Evolutionary conservation across 352 stramenopile species (phyloP).

Genomic region (Phytophthora palmivora): DNA sequence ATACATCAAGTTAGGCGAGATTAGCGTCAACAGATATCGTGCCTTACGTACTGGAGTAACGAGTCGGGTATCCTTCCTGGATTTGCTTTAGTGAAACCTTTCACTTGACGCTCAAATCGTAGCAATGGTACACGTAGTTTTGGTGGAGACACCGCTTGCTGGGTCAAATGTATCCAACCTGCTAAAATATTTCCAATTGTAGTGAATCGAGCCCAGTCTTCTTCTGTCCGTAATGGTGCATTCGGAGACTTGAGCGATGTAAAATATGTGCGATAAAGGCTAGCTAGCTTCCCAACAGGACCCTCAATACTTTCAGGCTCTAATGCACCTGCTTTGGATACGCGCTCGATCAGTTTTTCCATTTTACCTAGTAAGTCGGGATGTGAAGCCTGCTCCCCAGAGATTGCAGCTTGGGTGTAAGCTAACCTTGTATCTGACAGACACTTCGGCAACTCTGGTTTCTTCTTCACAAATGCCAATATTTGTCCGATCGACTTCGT

Average conservation of each 20-base stretch:
- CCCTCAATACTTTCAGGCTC: slow-evolving; percentile 7
- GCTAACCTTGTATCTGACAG: background rate
- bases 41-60: slow-evolving; percentile 14
- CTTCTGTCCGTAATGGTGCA: background rate
- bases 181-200: slow-evolving; percentile 14
- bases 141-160: background rate
- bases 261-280: slow-evolving; percentile 6
- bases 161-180: slow-evolving; percentile 8
- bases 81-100: slow-evolving; percentile 12
- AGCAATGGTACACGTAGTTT: background rate
- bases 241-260: background rate
- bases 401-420: background rate
- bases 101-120: slow-evolving; percentile 15
- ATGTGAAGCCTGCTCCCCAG: background rate
- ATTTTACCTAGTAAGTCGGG: slow-evolving; percentile 3
- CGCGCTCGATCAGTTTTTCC: slow-evolving; percentile 2
- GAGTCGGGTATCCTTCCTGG: slow-evolving; percentile 4
- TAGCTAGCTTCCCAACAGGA: slow-evolving; percentile 10
- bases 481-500: too few species aligned
- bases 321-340: background rate
- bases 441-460: background rate
- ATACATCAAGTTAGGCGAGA: too few species aligned
- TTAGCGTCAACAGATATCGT: background rate
- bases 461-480: too few species aligned
- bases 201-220: slow-evolving; percentile 16